A percentile compares a stretch with the other conserved stretches of the same genome.
Evolutionary conservation across 2,329 filamentous ascomycete species (phyloP).

Genomic region (Lojkania enalia): DNA sequence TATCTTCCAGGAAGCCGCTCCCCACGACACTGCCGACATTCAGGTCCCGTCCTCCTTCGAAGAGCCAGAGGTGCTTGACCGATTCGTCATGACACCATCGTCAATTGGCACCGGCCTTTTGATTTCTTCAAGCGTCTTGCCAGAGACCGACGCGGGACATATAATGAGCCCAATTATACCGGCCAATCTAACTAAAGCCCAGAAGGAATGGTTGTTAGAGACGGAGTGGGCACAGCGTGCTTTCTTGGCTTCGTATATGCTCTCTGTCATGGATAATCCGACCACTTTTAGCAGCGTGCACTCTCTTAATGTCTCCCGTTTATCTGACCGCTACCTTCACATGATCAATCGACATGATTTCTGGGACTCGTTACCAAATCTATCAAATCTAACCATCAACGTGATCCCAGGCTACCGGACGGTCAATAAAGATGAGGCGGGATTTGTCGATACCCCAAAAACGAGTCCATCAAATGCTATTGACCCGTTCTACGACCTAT

Average conservation of each 20-base stretch:
- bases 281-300: constrained; percentile 58
- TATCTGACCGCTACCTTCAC: constrained; percentile 64
- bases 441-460: constrained; percentile 53
- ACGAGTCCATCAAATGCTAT: constrained; percentile 59
- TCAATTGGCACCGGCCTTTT: constrained; percentile 33
- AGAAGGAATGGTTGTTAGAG: constrained; percentile 70
- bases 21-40: constrained; percentile 23
- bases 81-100: constrained; percentile 20
- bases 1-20: constrained; percentile 31
- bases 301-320: constrained; percentile 64
- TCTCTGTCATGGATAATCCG: constrained; percentile 65
- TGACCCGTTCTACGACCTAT: constrained; percentile 55
- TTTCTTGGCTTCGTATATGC: constrained; percentile 68
- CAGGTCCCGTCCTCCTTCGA: constrained; percentile 25
- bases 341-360: constrained; percentile 62
- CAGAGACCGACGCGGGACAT: constrained; percentile 27
- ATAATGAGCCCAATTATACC: constrained; percentile 53
- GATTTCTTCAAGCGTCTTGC: constrained; percentile 34
- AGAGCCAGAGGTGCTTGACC: constrained; percentile 24
- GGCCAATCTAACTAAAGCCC: constrained; percentile 60
- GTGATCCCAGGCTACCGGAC: constrained; percentile 69
- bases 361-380: constrained; percentile 61
- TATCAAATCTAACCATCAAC: constrained; percentile 60
- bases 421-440: constrained; percentile 57
- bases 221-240: constrained; percentile 70